These are phyloP conservation scores for Paspalum vaginatum DNA, from an alignment of 176 grass and related monocot species.

Conservation along the genomic window DNA sequence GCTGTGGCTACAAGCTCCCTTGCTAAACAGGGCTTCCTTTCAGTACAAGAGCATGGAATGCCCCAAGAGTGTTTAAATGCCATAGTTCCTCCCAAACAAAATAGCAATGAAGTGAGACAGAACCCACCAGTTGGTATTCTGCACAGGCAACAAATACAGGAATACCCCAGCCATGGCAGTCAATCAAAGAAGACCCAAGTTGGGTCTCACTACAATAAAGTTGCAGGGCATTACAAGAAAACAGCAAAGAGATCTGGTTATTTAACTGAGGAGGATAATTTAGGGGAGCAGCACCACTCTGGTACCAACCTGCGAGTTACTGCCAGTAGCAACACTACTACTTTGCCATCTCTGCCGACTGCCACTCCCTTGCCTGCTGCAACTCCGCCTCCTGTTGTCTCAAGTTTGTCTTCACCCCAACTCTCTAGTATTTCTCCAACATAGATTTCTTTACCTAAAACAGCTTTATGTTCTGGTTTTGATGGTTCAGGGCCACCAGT, in stretches of 20 bases:
- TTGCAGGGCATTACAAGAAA: neutral
- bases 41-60: slow-evolving; percentile 23
- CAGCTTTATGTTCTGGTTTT: neutral
- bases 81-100: neutral
- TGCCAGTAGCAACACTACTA: neutral
- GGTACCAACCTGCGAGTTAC: neutral
- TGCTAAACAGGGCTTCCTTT: slow-evolving; percentile 4
- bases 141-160: slow-evolving; percentile 12
- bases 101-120: neutral
- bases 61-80: slow-evolving; percentile 18
- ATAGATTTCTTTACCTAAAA: slow-evolving; percentile 8
- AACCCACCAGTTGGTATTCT: neutral
- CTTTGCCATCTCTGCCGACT: neutral
- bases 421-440: slow-evolving; percentile 20
- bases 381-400: slow-evolving; percentile 21
- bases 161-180: neutral
- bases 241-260: neutral
- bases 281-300: neutral
- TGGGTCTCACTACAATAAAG: slow-evolving; percentile 3
- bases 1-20: slow-evolving; percentile 7
- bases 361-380: neutral
- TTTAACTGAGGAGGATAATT: slow-evolving; percentile 2
- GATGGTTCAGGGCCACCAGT: slow-evolving; percentile 9
- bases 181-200: slow-evolving; percentile 9
- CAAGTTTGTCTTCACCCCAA: slow-evolving; percentile 28